phyloP scores from a whole-genome alignment of 2,329 filamentous ascomycete genomes.

The Pseudocercospora macadamiae region DNA sequence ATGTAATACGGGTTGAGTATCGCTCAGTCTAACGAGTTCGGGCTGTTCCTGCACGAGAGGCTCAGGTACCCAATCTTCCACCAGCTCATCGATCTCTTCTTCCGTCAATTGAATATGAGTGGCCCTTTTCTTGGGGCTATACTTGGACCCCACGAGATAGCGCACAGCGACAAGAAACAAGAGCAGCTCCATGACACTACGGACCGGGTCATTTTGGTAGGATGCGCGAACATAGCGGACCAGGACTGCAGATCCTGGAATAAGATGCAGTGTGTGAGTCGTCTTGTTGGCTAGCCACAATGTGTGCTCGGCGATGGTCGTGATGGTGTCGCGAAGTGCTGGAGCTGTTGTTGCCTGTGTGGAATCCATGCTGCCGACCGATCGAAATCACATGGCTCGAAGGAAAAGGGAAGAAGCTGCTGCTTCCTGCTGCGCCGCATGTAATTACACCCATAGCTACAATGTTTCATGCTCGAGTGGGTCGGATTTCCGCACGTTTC shows the following conservation, averaged over 20 bases:
- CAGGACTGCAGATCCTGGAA: constrained; percentile 91
- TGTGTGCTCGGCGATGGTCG: no score
- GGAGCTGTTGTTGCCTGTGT: no score
- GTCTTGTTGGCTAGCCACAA: neutral
- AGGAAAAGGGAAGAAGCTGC: no score
- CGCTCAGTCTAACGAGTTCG: constrained; percentile 75
- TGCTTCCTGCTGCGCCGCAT: no score
- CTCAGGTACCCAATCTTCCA: constrained; percentile 95
- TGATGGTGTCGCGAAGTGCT: neutral
- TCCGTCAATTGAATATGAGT: constrained; percentile 87
- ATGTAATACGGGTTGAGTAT: constrained; percentile 78
- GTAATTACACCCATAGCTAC: no score
- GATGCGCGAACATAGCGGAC: constrained; percentile 93
- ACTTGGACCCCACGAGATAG: constrained; percentile 87
- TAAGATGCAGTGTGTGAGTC: constrained; percentile 59
- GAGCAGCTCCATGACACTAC: constrained; percentile 88
- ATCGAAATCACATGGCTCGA: no score
- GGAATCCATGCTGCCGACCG: no score
- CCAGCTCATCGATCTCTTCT: constrained; percentile 95
- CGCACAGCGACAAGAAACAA: constrained; percentile 92
- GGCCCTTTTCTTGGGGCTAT: constrained; percentile 80
- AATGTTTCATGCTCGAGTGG: no score
- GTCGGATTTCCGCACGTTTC: no score
- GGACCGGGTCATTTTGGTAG: constrained; percentile 94
- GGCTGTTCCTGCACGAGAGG: constrained; percentile 78